These are phyloP conservation scores for Termitomyces sp. DNA, from an alignment of 1,284 basidiomycete genomes.

Conservation along the genomic window DNA sequence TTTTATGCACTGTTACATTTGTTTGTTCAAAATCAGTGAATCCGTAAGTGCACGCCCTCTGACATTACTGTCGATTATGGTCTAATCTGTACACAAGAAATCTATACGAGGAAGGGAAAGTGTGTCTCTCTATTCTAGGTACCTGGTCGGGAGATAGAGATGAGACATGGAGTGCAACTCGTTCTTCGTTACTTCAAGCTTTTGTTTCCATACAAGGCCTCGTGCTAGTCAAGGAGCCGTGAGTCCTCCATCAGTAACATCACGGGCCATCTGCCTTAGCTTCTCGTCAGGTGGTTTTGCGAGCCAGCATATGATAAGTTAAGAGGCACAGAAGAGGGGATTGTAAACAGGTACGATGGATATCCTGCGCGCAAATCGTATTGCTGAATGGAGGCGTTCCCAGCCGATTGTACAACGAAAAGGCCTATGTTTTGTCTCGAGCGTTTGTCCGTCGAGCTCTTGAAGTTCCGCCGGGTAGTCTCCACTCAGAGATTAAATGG, in stretches of 20 bases:
- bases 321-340: conserved; percentile 83
- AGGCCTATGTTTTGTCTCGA: conserved; percentile 86
- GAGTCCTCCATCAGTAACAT: conserved; percentile 25
- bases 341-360: conserved; percentile 64
- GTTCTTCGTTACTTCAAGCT: conserved; percentile 85
- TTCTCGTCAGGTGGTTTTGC: conserved; percentile 69
- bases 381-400: background rate
- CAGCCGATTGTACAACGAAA: conserved; percentile 84
- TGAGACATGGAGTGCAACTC: conserved; percentile 79
- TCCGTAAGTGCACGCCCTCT: conserved; percentile 46
- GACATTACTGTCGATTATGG: background rate
- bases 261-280: conserved; percentile 1
- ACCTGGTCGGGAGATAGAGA: conserved; percentile 89
- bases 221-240: conserved; percentile 90
- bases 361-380: background rate
- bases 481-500: conserved; percentile 72
- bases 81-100: conserved; percentile 45
- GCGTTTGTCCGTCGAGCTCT: conserved; percentile 85
- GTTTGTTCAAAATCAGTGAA: conserved; percentile 56
- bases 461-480: conserved; percentile 66
- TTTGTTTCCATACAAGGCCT: conserved; percentile 92
- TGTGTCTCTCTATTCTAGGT: conserved; percentile 87
- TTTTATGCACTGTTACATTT: background rate
- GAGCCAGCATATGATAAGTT: conserved; percentile 91
- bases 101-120: conserved; percentile 93